These are phyloP conservation scores for Arthrobotrys sinensis DNA, from an alignment of 2,329 filamentous ascomycete genomes.

Conservation along the genomic window DNA sequence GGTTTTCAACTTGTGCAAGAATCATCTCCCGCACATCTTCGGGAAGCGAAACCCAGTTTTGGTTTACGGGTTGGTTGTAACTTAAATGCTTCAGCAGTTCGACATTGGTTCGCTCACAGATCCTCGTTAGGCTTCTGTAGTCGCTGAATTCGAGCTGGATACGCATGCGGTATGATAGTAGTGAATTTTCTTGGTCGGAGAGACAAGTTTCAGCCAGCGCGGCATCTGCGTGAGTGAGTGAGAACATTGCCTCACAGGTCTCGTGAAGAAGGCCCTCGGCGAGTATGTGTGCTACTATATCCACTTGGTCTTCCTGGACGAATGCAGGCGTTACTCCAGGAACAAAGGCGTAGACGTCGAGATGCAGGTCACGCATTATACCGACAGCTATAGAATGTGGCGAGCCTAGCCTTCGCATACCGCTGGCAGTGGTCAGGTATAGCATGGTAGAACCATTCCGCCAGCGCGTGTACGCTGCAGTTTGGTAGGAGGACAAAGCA, in stretches of 20 bases:
- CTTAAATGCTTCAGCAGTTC: conserved; percentile 67
- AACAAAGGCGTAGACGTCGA: conserved; percentile 58
- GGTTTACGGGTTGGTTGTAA: conserved; percentile 66
- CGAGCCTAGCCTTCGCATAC: conserved; percentile 43
- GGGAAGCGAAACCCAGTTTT: conserved; percentile 66
- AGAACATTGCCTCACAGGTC: conserved; percentile 65
- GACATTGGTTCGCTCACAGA: conserved; percentile 65
- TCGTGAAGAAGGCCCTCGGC: conserved; percentile 67
- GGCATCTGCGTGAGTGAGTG: conserved; percentile 65
- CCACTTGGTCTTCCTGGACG: conserved; percentile 49
- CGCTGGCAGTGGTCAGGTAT: conserved; percentile 46
- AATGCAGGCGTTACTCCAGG: conserved; percentile 40
- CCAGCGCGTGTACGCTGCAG: conserved; percentile 45
- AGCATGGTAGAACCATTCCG: conserved; percentile 41
- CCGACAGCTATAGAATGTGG: conserved; percentile 45
- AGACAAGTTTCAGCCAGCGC: conserved; percentile 66
- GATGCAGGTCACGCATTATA: conserved; percentile 41
- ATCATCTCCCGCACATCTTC: conserved; percentile 65
- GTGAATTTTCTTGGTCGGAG: conserved; percentile 63
- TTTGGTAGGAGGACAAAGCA: conserved; percentile 50
- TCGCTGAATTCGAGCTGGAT: conserved; percentile 66
- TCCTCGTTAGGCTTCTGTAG: conserved; percentile 62
- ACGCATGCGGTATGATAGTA: conserved; percentile 65
- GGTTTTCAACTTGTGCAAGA: conserved; percentile 65
- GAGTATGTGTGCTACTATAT: conserved; percentile 57